Base-by-base conservation (phyloP, 768 basidiomycete species). In the Leucosporidium scottii region DNA sequence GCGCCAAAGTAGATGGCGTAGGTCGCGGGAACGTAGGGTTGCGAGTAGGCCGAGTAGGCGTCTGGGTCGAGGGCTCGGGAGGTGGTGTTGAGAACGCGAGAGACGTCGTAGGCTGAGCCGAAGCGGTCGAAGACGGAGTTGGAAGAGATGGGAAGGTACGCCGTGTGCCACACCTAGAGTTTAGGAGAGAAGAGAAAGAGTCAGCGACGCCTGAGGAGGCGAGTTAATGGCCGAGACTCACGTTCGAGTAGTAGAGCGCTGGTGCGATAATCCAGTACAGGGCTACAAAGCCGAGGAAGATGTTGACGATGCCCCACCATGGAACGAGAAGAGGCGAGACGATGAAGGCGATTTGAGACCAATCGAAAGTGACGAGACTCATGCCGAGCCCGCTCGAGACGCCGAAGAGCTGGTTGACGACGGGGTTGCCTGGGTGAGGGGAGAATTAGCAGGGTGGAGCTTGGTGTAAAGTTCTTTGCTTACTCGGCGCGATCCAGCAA, bases 241-340 rank as follows among this genome's bases (percentile, higher is more conserved):
- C 92, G 78, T 98, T 93, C 68, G 87, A 86, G 79, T 97, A 98
- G 79, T 98, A 98, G 69, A 99, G 78, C 23, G 85, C 82, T 0
- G 94, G 94, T 0, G 86, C 85, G 64, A 92, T 74, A 72, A 98
- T 86, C 93, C 93, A 99, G 79, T 87, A 96, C 79, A 92, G 90
- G 31, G 93, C 57, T 39, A 92, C 85, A 78, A 97, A 96, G 8
- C 91, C 92, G 48, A 78, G 73, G 76, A 92, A 90, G 69, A 93
- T 84, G 77, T 98, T 93, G 30, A 88, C 89, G 77, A 91, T 85
- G 3, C 93, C 96, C 93, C 94, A 98, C 96, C 94, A 99, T 5
- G 94, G 96, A 51, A 87, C 83, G 80, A 86, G 84, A 58, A 90
- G 78, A 18, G 89, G 89, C 51, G 84, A 85, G 5, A 84, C 85